These are phyloP conservation scores for Septoria petroselini DNA, from an alignment of 2,329 filamentous ascomycete genomes.

Conservation along the genomic window DNA sequence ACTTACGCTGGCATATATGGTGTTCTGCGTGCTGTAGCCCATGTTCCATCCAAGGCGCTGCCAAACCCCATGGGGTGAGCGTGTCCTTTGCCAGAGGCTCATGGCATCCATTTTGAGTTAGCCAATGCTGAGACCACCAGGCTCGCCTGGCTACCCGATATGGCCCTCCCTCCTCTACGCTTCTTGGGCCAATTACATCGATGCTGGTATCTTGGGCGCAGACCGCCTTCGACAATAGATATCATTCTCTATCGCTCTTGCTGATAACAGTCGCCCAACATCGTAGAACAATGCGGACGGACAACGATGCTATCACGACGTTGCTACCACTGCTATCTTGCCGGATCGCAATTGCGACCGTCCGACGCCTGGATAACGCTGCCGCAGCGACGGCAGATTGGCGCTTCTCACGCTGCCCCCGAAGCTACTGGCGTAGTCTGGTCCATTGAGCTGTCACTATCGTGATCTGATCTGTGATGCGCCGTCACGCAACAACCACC, in stretches of 20 bases:
- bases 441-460: neutral
- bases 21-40: constrained; percentile 4
- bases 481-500: neutral
- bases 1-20: constrained; percentile 18
- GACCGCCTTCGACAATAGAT: neutral
- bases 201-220: constrained; percentile 6
- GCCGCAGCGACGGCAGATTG: constrained; percentile 7
- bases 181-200: constrained; percentile 4
- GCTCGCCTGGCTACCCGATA: constrained; percentile 16
- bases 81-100: constrained; percentile 15
- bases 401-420: neutral
- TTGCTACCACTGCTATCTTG: constrained; percentile 2
- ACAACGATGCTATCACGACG: neutral
- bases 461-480: constrained; percentile 1
- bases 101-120: constrained; percentile 10
- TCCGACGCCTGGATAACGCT: constrained; percentile 1
- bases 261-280: constrained; percentile 11
- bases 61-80: constrained; percentile 19
- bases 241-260: constrained; percentile 2
- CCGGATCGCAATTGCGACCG: neutral
- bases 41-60: constrained; percentile 12
- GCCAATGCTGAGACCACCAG: constrained; percentile 11
- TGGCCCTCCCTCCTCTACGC: constrained; percentile 5
- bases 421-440: neutral
- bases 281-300: constrained; percentile 8